Conservation (phyloP, 148 eudicot species). For the Dianthus caryophyllus region DNA sequence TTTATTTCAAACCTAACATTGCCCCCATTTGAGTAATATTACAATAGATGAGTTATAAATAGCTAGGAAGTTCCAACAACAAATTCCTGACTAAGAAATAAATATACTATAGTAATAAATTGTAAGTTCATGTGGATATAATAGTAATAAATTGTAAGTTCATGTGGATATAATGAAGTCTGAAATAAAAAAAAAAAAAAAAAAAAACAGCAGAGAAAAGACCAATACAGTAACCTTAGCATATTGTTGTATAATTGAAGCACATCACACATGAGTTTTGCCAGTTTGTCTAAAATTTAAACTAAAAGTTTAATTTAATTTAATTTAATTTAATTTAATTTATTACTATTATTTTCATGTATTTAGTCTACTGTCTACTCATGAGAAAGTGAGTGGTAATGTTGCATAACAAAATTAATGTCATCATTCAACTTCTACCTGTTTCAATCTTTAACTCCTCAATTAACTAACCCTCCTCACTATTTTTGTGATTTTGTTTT, state of each 20-base stretch:
- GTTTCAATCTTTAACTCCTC: not conserved
- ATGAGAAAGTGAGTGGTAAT: not conserved
- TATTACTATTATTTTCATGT: too few relatives aligned
- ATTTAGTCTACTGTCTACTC: too few relatives aligned
- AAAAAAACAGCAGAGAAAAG: not conserved
- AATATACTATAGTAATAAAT: not conserved
- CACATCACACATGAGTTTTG: not conserved
- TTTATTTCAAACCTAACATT: too few relatives aligned
- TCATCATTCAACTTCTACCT: not conserved
- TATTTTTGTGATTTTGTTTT: not conserved
- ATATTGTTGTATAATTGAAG: not conserved
- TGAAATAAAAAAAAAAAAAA: too few relatives aligned
- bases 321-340: not conserved
- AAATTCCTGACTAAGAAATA: not conserved
- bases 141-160: not conserved
- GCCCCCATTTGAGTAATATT: too few relatives aligned
- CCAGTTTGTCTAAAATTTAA: too few relatives aligned
- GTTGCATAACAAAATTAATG: not conserved
- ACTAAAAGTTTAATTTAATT: not conserved
- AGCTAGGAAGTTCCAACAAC: too few relatives aligned
- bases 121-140: not conserved
- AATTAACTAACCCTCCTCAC: not conserved
- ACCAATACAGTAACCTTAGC: conserved; percentile 2
- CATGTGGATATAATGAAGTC: not conserved
- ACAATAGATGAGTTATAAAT: too few relatives aligned